phyloP scores from a whole-genome alignment of 169 alveolate species.

The Babesia sp. region DNA sequence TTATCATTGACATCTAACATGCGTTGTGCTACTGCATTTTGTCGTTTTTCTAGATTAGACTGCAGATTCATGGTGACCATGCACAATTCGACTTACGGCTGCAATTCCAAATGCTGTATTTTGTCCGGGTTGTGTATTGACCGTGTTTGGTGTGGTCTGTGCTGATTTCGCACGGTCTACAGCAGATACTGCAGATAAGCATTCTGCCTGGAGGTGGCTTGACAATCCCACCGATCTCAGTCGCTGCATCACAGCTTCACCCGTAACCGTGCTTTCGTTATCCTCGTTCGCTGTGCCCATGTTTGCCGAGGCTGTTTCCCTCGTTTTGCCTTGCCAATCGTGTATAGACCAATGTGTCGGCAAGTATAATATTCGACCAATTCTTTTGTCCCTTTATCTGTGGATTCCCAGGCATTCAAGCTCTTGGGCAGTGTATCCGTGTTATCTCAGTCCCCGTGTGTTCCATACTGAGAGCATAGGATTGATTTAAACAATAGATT shows the following conservation, averaged over 20 bases:
- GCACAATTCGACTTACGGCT: background rate
- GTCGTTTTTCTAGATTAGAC: conserved; percentile 5
- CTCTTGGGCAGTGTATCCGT: background rate
- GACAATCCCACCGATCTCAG: conserved; percentile 6
- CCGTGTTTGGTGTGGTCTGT: background rate
- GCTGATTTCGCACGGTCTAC: background rate
- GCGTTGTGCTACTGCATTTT: conserved; percentile 1
- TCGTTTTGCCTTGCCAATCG: background rate
- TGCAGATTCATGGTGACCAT: background rate
- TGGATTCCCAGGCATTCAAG: background rate
- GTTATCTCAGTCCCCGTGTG: background rate
- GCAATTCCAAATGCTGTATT: conserved; percentile 28
- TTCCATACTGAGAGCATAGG: background rate
- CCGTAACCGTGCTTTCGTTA: background rate
- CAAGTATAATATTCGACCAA: background rate
- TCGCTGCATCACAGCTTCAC: background rate
- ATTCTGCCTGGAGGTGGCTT: background rate
- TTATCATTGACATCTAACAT: conserved; percentile 45
- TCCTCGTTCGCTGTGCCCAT: background rate
- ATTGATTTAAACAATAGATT: background rate
- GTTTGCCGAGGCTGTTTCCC: background rate
- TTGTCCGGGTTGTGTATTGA: background rate
- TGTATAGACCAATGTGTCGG: background rate
- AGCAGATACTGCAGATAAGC: background rate
- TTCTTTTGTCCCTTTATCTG: background rate